Conservation (phyloP, 2,329 filamentous ascomycete species). For the Ceratocystis cacaofunesta region DNA sequence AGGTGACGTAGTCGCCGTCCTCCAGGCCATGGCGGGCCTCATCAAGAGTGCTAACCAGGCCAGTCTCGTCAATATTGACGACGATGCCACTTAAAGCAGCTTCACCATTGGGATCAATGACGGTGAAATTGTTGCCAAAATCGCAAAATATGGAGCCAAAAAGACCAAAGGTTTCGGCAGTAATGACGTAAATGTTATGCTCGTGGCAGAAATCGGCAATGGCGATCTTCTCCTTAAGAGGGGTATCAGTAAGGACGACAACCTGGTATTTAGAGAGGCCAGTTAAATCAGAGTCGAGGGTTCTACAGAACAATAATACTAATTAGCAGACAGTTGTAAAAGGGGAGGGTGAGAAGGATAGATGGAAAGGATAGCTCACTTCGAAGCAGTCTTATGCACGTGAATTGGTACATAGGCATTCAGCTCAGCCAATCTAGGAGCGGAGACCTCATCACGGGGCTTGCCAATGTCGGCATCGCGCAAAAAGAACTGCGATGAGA, state of each 20-base stretch:
- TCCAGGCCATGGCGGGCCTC: slow-evolving; percentile 90
- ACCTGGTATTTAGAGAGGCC: slow-evolving; percentile 85
- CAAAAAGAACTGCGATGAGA: slow-evolving; percentile 96
- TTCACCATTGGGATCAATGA: slow-evolving; percentile 82
- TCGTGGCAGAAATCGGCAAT: slow-evolving; percentile 90
- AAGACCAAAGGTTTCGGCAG: slow-evolving; percentile 79
- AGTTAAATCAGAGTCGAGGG: slow-evolving; percentile 59
- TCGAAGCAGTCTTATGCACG: slow-evolving; percentile 45
- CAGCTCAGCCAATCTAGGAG: slow-evolving; percentile 78
- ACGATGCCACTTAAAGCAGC: slow-evolving; percentile 77
- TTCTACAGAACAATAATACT: slow-evolving; percentile 23
- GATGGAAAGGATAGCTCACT: slow-evolving; percentile 26
- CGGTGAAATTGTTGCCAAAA: slow-evolving; percentile 86
- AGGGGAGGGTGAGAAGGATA: neutral
- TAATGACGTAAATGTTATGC: slow-evolving; percentile 81
- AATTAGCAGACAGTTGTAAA: neutral
- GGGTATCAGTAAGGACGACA: slow-evolving; percentile 74
- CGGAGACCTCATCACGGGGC: slow-evolving; percentile 72
- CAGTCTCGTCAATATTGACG: slow-evolving; percentile 76
- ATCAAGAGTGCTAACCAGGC: slow-evolving; percentile 81
- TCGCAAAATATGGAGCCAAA: slow-evolving; percentile 96
- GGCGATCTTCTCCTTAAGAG: slow-evolving; percentile 62
- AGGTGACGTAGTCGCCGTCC: slow-evolving; percentile 92
- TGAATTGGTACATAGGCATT: slow-evolving; percentile 91
- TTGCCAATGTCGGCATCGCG: slow-evolving; percentile 79